Percentiles rank a stretch among this genome's conserved stretches.
phyloP scores from a whole-genome alignment of 495 filamentous ascomycete species.

The Parathielavia hyrcaniae region DNA sequence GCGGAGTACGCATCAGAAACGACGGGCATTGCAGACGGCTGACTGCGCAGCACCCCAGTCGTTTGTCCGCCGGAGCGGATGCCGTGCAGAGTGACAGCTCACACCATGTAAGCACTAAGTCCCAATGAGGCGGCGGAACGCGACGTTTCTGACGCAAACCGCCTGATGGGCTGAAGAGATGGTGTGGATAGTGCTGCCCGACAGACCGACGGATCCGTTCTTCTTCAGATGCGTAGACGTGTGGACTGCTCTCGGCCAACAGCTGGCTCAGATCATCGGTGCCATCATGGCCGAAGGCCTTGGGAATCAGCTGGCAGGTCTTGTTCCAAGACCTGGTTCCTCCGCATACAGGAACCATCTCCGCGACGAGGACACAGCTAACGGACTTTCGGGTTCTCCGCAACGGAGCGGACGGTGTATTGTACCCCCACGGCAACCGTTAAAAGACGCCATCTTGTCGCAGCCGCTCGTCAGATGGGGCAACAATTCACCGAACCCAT shows the following conservation, averaged over 20 bases:
- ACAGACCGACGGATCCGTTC: no score
- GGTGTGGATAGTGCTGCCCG: not conserved
- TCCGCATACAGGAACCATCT: no score
- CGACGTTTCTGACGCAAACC: not conserved
- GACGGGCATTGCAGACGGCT: slow-evolving; percentile 4
- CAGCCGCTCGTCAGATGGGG: slow-evolving; percentile 3
- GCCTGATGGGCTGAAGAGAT: not conserved
- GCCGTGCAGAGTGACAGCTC: slow-evolving; percentile 8
- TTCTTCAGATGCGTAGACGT: no score
- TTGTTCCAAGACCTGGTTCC: no score
- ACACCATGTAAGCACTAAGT: slow-evolving; percentile 1
- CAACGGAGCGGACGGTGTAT: not conserved
- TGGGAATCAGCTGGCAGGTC: no score
- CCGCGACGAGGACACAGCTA: no score
- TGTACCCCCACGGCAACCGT: not conserved
- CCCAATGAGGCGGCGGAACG: not conserved
- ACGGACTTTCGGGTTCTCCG: not conserved
- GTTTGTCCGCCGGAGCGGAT: not conserved
- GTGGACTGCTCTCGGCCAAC: no score
- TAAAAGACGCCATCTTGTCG: not conserved
- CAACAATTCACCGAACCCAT: not conserved
- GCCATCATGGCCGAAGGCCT: no score
- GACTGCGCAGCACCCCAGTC: slow-evolving; percentile 5
- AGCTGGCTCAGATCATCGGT: no score
- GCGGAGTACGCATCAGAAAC: no score